Evolutionary conservation across 495 filamentous ascomycete species (phyloP).

Genomic region (Tuber melanosporum): DNA sequence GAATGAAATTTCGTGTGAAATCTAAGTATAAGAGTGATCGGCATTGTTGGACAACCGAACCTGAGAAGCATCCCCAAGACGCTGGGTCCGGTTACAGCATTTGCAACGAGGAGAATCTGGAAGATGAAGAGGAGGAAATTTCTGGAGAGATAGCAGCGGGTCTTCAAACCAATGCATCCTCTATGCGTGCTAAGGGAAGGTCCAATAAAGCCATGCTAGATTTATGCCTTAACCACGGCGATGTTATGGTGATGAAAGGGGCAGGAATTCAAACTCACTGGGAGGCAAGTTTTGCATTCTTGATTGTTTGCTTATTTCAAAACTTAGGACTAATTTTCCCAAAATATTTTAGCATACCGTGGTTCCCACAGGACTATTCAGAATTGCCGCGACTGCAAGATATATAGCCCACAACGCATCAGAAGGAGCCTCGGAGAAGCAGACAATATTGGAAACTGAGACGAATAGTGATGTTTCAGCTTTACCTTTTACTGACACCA

Average conservation of each 20-base stretch:
- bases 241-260: constrained; percentile 79
- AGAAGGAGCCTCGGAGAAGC: background rate
- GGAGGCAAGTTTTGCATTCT: constrained; percentile 52
- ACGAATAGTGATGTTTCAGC: background rate
- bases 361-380: constrained; percentile 30
- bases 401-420: constrained; percentile 20
- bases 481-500: background rate
- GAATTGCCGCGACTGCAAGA: constrained; percentile 40
- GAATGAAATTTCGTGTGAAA: constrained; percentile 69
- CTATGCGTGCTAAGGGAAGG: constrained; percentile 21
- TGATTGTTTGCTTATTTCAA: background rate
- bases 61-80: constrained; percentile 27
- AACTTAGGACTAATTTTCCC: constrained; percentile 7
- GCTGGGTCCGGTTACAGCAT: constrained; percentile 45
- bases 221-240: constrained; percentile 61
- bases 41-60: constrained; percentile 40
- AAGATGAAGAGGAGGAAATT: constrained; percentile 30
- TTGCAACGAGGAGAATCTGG: constrained; percentile 45
- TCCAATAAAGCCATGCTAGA: constrained; percentile 34
- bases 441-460: background rate
- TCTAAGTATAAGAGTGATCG: constrained; percentile 43
- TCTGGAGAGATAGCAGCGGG: constrained; percentile 34
- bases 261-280: constrained; percentile 62
- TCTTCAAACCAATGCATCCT: constrained; percentile 13
- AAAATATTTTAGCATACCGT: constrained; percentile 32